Base-by-base conservation (phyloP, 75 land plant genomes). In the Azolla pinnata region DNA sequence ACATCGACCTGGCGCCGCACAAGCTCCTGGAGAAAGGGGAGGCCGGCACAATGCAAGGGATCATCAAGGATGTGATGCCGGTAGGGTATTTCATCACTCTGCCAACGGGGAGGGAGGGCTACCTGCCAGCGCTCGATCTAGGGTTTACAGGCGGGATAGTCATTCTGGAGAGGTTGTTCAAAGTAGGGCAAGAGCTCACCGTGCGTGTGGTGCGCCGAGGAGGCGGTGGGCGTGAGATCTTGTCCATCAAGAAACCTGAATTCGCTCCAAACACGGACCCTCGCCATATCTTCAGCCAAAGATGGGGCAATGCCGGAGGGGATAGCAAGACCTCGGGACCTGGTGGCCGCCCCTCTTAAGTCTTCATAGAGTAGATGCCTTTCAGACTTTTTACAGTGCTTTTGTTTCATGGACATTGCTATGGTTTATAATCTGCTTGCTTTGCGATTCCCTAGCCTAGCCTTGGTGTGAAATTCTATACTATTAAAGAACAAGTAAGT, bases 11-110 rank as follows among this genome's bases (percentile, higher is more conserved):
- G 3, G 49, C 49, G n/a, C 49, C 14, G 23, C 49, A 46, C 49
- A 46, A 46, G 17, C 49, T 46, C 17, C 49, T 46, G n/a, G 49
- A 46, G 49, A 46, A 46, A 23, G 49, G 49, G 2, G 49, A 46
- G 49, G 23, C 49, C 21, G 49, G 49, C 12, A 46, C 49, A 2
- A 46, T 46, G 49, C 49, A 46, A 14, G 49, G 12, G 23, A 17
- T 46, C 4, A 46, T 46, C 49, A 46, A 46, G 17, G 49, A 46
- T 46, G 49, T 46, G 49, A 46, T 46, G 49, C 49, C 49, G n/a
- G 49, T 46, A 2, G 49, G 10, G 17, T 46, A 46, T 46, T 46
- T 3, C 14, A 18, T 46, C 23, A 46, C 49, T 46, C 49, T 46
- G 4, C 49, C 49, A 2, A 46, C 49, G 2, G 49, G 49, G 21